Evolutionary conservation across 345 rosid genomes (phyloP).

Genomic region (Salix koriyanagi): DNA sequence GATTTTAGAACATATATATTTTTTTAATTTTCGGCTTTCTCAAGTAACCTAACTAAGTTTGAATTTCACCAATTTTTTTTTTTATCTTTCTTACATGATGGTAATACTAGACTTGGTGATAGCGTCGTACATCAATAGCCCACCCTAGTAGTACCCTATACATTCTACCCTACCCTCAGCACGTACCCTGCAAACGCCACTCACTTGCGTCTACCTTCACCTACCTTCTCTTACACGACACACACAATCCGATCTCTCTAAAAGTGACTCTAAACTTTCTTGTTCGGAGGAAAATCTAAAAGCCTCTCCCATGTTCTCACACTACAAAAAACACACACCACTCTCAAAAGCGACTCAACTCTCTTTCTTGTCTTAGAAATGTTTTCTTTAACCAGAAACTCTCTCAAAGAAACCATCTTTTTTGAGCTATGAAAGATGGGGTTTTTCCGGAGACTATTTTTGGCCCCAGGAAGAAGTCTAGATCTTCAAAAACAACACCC

Average conservation of each 20-base stretch:
- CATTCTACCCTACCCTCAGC: not conserved
- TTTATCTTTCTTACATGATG: too few species aligned
- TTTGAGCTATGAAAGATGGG: conserved; percentile 56
- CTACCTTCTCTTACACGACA: not conserved
- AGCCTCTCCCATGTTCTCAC: not conserved
- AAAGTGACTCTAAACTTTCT: not conserved
- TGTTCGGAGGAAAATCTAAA: not conserved
- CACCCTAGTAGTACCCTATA: not conserved
- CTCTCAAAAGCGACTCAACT: not conserved
- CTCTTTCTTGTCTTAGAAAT: not conserved
- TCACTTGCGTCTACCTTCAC: not conserved
- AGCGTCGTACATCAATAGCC: too few species aligned
- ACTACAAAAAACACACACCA: not conserved
- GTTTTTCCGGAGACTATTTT: conserved; percentile 68
- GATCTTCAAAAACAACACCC: conserved; percentile 18
- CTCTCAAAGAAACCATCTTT: not conserved
- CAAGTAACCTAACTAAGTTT: not conserved
- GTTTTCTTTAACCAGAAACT: not conserved
- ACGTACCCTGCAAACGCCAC: not conserved
- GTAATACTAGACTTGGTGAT: too few species aligned
- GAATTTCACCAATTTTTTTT: too few species aligned
- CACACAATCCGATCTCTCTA: not conserved
- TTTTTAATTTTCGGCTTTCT: not conserved
- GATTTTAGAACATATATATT: not conserved
- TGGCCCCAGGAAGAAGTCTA: conserved; percentile 40